These are phyloP conservation scores for Phytophthora chlamydospora DNA, from an alignment of 352 stramenopile genomes.

Conservation along the genomic window DNA sequence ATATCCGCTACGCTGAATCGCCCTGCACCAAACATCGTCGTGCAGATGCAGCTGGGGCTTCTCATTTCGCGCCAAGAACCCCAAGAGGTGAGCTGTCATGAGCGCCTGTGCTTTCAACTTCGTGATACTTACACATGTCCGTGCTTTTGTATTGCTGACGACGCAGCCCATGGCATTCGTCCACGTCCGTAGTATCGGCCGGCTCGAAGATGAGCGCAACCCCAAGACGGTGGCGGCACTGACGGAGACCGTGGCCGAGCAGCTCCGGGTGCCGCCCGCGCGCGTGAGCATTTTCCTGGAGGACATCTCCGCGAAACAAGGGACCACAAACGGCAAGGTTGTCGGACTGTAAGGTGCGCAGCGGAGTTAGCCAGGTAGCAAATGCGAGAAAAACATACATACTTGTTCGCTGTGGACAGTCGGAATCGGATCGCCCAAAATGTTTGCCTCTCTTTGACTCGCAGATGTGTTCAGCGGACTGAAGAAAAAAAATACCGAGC, in stretches of 20 bases:
- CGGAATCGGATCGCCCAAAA: no score
- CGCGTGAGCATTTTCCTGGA: slow-evolving; percentile 45
- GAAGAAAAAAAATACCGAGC: no score
- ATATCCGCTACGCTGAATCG: slow-evolving; percentile 23
- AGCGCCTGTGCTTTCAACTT: no score
- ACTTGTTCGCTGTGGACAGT: no score
- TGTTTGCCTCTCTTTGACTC: no score
- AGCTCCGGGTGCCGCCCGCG: slow-evolving; percentile 25
- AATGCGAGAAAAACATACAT: no score
- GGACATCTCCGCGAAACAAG: slow-evolving; percentile 40
- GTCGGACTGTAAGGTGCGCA: slow-evolving; percentile 5
- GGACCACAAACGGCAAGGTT: slow-evolving; percentile 33
- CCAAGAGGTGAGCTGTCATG: slow-evolving; percentile 21
- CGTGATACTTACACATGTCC: not conserved
- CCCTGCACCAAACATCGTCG: slow-evolving; percentile 23
- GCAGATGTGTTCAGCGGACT: no score
- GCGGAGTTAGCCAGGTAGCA: no score
- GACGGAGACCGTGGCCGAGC: slow-evolving; percentile 28
- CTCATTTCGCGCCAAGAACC: slow-evolving; percentile 33
- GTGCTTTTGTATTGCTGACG: not conserved
- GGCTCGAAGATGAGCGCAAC: slow-evolving; percentile 38
- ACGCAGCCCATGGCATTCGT: slow-evolving; percentile 34
- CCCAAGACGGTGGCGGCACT: slow-evolving; percentile 26
- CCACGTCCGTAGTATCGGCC: slow-evolving; percentile 35
- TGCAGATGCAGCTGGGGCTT: slow-evolving; percentile 31